Base-by-base conservation (phyloP, 192 early-diverging fungal species). In the Endogone sp. region DNA sequence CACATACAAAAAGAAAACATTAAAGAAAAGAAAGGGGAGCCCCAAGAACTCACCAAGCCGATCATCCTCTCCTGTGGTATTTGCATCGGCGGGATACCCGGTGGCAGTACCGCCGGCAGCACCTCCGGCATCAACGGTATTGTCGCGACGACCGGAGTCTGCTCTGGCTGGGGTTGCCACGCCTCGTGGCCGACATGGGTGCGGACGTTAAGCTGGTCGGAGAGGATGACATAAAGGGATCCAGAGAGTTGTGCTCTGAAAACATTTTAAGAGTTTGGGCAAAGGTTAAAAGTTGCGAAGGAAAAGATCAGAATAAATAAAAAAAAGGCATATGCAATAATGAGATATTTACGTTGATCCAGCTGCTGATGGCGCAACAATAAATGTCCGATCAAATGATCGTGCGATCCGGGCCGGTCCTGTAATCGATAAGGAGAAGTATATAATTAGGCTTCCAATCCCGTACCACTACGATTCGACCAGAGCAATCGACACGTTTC, bases 311-410 rank as follows among this genome's bases (percentile, higher is more conserved):
- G 37, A 49, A 49, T 11, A 11, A 49, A 1, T 11, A 49, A 49
- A 0, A 49, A 16, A 49, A 49, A 49, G 6, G 16, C 37, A 49
- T 49, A n/a, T 72, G 57, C 29, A 28, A 16, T 57, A 23, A 21
- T 10, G 32, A 1, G 25, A 57, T 55, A 60, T 58, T 59, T 78
- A 82, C 76, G 29, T 64, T 56, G 83, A 78, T 4, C 60, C 64
- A 13, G 66, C 66, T n/a, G 66, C 60, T 10, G 83, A 68, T 26
- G 83, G 80, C 11, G 78, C 80, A 30, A 84, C 67, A 21, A 82
- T 69, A 22, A 84, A 84, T 3, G 75, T 62, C 56, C 83, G 69
- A 29, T 84, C 81, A 58, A 84, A 84, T 2, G 78, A 80, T 49
- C 37, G 37, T 49, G 60, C 72, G 73, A 20, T 30, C 31, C 21